phyloP scores from a whole-genome alignment of 495 filamentous ascomycete species.

The Monascus purpureus region DNA sequence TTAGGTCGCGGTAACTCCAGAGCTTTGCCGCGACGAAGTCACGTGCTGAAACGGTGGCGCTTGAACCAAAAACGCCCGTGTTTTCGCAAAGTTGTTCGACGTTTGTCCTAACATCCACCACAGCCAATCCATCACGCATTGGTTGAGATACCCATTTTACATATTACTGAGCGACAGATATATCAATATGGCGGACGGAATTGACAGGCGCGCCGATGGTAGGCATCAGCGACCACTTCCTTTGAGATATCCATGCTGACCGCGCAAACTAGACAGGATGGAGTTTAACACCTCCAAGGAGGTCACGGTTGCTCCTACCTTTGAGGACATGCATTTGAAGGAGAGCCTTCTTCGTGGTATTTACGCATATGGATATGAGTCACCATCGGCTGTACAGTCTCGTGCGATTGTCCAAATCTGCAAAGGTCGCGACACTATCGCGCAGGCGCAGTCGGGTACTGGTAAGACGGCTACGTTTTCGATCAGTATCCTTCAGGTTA shows the following conservation, averaged over 20 bases:
- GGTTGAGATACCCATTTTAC: not conserved
- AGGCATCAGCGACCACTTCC: slow-evolving; percentile 3
- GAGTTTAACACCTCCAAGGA: slow-evolving; percentile 97
- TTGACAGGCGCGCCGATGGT: slow-evolving; percentile 84
- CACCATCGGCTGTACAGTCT: slow-evolving; percentile 91
- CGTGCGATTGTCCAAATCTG: slow-evolving; percentile 97
- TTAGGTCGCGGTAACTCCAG: not conserved
- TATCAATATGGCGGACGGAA: slow-evolving; percentile 79
- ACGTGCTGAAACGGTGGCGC: slow-evolving; percentile 1
- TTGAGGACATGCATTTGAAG: slow-evolving; percentile 77
- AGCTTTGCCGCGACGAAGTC: not conserved
- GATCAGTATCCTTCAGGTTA: slow-evolving; percentile 91
- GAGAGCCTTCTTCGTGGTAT: slow-evolving; percentile 93
- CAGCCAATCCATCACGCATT: not conserved
- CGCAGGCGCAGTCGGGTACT: slow-evolving; percentile 97
- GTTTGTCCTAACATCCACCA: slow-evolving; percentile 1
- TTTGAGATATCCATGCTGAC: slow-evolving; percentile 12
- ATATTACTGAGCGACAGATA: no score
- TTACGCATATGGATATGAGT: slow-evolving; percentile 98
- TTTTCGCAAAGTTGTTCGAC: not conserved
- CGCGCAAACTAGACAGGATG: slow-evolving; percentile 56
- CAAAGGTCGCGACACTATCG: slow-evolving; percentile 96
- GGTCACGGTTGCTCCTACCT: slow-evolving; percentile 69
- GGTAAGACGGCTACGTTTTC: slow-evolving; percentile 99
- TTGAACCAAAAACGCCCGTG: not conserved